Evolutionary conservation across 1,284 basidiomycete genomes (phyloP), one percentile per base, ranked within the genome.

Genomic region (Paramarasmius palmivorus): DNA sequence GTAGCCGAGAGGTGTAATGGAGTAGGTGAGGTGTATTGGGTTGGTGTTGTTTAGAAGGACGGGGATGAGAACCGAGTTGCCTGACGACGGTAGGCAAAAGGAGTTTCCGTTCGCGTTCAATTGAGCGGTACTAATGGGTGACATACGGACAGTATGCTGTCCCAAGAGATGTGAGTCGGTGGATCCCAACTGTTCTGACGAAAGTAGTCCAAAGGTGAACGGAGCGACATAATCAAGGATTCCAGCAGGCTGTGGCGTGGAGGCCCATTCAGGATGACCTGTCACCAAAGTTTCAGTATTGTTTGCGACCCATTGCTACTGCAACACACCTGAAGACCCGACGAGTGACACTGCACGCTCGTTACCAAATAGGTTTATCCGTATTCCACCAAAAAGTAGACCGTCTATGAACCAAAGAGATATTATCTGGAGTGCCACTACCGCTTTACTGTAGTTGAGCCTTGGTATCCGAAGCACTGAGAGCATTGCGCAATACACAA

Each of bases 41-140:
- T 79, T 78, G 2, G 95, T 95, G 71, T 97, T 96, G 77, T 97
- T 98, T 67, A 98, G 82, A 25, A 97, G 74, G 29, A 95, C 72
- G 2, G 93, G 92, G 44, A 95, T 71, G 47, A 91, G 76, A 42
- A 89, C 78, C 38, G 75, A 73, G 47, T 79, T 76, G 8, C 74
- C 73, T 4, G 82, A 73, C 2, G 82, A 68, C 0, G 84, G 74
- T 15, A 95, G 71, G 62, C 93, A 95, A 68, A 86, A 92, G 14
- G 83, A 82, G 49, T 81, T 72, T 19, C 68, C 73, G 52, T 84
- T 75, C 4, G 91, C 90, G 58, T 93, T 92, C 17, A 95, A 73
- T 41, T 86, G 84, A 14, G 92, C 93, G 1, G 93, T 95, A 65
- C 90, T 88, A 58, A 92, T 91, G 17, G 93, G 93, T 2, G 92